These are phyloP conservation scores for Phytophthora vignae DNA, from an alignment of 352 stramenopile species.

Conservation along the genomic window DNA sequence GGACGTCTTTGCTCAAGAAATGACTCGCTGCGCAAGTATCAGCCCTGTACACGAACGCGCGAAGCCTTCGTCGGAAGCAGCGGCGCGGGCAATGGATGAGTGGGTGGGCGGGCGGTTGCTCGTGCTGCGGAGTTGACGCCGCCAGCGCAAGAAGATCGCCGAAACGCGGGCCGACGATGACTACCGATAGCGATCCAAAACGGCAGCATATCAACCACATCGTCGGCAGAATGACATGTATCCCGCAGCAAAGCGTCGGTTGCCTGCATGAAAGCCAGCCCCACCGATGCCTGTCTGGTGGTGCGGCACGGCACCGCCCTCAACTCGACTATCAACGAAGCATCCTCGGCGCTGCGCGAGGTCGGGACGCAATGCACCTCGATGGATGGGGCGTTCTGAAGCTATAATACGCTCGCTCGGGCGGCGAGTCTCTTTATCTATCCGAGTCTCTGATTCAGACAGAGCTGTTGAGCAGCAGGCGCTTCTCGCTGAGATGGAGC, in stretches of 20 bases:
- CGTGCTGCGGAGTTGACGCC: too few species aligned
- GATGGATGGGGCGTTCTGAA: constrained; percentile 3
- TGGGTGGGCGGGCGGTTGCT: too few species aligned
- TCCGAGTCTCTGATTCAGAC: not conserved
- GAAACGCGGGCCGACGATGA: not conserved
- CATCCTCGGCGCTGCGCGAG: not conserved
- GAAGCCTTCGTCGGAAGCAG: too few species aligned
- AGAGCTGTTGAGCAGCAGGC: not conserved
- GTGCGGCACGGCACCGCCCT: not conserved
- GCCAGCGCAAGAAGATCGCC: not conserved
- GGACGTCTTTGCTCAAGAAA: not conserved
- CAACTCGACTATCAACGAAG: constrained; percentile 13
- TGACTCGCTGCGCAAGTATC: too few species aligned
- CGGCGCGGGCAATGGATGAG: too few species aligned
- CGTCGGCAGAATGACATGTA: not conserved
- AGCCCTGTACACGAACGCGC: too few species aligned
- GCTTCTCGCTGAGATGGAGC: constrained; percentile 4
- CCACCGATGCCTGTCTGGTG: not conserved
- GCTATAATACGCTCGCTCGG: too few species aligned
- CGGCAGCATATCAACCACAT: too few species aligned
- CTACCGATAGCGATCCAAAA: too few species aligned
- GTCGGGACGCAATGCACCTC: constrained; percentile 2
- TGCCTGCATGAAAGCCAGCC: not conserved
- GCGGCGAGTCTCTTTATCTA: not conserved
- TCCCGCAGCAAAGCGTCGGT: not conserved